Evolutionary conservation across 148 eudicot genomes (phyloP), one percentile per base, ranked within the genome.

Genomic region (Silene uniflora): DNA sequence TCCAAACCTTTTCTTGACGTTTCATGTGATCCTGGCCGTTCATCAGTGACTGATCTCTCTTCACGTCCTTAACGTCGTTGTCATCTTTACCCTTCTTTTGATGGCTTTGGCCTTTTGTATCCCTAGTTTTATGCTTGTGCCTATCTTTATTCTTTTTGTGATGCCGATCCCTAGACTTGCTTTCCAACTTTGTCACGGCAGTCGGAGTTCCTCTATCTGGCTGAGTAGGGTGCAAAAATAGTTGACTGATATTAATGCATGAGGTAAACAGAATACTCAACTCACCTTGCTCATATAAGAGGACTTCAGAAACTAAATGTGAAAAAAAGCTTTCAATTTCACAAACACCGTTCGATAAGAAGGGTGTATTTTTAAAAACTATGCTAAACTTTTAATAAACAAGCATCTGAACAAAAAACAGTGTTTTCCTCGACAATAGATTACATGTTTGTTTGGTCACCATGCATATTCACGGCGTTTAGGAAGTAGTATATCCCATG

Each of bases 1-100:
- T 55, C 39, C 70, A 71, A 32, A 78, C 76, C 75, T 71, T 78
- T 29, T 71, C 80, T 49, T 32, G 75, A 54, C 59, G 32, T 69
- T 29, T 63, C 63, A 62, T 13, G 71, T 10, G 62, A 63, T 72
- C 55, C 49, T 21, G 21, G 64, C 64, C 76, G 62, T 71, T 62
- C 21, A 62, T 52, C 64, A 52, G 23, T 7, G 35, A n/a, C 62
- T 62, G 71, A 52, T 29, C 39, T 63, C 35, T 72, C 44, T 47
- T 35, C 47, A 12, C 35, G 27, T 64, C 63, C 47, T 25, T 72
- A 54, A 7, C 63, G 32, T 72, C 56, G 21, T 64, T 39, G 21
- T 63, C 54, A 78, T 35, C 32, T 54, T 7, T 61, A 14, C 27
- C 71, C 39, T 71, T 72, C 52, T 25, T 60, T 18, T 18, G 74